These are phyloP conservation scores for Monocercomonoides exilis DNA, from an alignment of 78 protist species.

Conservation along the genomic window DNA sequence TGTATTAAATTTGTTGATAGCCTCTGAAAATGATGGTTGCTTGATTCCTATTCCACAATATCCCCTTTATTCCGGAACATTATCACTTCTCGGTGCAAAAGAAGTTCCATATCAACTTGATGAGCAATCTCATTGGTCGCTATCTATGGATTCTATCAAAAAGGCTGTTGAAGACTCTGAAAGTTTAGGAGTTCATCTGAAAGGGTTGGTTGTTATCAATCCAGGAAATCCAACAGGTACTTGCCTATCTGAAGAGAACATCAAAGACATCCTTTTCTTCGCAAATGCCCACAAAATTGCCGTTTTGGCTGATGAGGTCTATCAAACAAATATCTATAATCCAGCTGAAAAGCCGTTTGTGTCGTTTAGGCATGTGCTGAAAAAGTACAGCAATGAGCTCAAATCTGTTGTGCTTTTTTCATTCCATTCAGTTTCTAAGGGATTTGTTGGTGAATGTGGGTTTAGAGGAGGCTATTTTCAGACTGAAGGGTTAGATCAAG, in stretches of 20 bases:
- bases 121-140: constrained; percentile 51
- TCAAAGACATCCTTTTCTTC: constrained; percentile 4
- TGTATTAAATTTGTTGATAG: constrained; percentile 43
- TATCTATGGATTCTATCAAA: constrained; percentile 2
- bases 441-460: constrained; percentile 98
- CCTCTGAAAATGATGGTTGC: constrained; percentile 47
- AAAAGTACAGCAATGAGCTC: constrained; percentile 5
- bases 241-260: constrained; percentile 26
- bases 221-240: constrained; percentile 99
- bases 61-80: constrained; percentile 95
- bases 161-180: constrained; percentile 34
- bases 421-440: constrained; percentile 91
- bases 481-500: constrained; percentile 33
- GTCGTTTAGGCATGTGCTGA: constrained; percentile 72
- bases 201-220: constrained; percentile 89
- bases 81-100: constrained; percentile 67
- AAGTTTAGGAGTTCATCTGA: constrained; percentile 43
- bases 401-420: constrained; percentile 60
- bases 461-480: constrained; percentile 92
- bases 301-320: constrained; percentile 96
- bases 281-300: constrained; percentile 41
- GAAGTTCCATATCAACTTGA: constrained; percentile 74
- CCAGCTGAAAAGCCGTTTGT: constrained; percentile 51
- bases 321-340: constrained; percentile 87
- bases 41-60: constrained; percentile 98